Evolutionary conservation across 1,284 basidiomycete species (phyloP), one percentile per base, ranked within the genome.

Genomic region (Peniophora sp.): DNA sequence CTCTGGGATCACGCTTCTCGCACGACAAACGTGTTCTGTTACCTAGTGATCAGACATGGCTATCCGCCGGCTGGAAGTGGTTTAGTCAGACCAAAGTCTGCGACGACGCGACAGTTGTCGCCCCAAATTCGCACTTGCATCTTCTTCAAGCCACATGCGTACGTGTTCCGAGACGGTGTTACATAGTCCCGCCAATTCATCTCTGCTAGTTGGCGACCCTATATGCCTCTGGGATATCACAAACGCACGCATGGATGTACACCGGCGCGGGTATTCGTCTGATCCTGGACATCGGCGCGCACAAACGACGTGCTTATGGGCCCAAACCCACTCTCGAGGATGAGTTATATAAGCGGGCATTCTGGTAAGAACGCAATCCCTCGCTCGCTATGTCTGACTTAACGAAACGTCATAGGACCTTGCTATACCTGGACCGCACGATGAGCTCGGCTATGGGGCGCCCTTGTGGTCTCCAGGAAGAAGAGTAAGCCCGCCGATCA

Each of bases 31-130:
- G 85, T 14, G 80, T 85, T 1, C 64, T 83, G 55, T 68, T 72
- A 15, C 69, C 73, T 17, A 72, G 70, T 60, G n/a, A 71, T 48
- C 64, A 67, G 39, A 65, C 65, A 20, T 61, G 63, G 6, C 78
- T 81, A 50, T 83, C 83, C 3, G 76, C 79, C 20, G 88, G 88
- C 1, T 88, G 86, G 85, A 78, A 77, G 55, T 89, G 79, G 72
- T 81, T 83, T 59, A 73, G 78, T 45, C 81, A 85, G 57, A 74
- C 85, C 6, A 68, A 78, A 58, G 64, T 79, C 3, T 52, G 67
- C 58, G 54, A 67, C 15, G 18, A 44, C 47, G 64, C 80, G 44
- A 74, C 75, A 56, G 74, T 74, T 23, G 70, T 83, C 50, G 70
- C 81, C 42, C 71, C 76, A 10, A 72, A 77, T 6, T 77, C 84